Evolutionary conservation across 768 basidiomycete genomes (phyloP).

Genomic region (Dacryopinax spathularia): DNA sequence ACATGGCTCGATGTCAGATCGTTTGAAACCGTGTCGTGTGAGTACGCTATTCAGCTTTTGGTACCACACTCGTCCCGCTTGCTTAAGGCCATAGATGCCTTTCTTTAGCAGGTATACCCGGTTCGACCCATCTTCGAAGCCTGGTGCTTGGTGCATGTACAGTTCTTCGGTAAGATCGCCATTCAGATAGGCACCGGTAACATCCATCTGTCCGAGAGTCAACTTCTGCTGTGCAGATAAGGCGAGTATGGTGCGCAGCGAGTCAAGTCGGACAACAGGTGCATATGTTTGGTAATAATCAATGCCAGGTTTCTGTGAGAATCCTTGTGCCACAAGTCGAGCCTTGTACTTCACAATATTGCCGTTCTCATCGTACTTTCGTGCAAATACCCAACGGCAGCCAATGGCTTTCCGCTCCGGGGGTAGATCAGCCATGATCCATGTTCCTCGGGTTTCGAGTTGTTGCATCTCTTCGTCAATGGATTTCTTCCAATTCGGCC

Average conservation of each 20-base stretch:
- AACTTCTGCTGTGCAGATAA: slow-evolving; percentile 24
- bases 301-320: slow-evolving; percentile 28
- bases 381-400: slow-evolving; percentile 30
- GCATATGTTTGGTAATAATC: slow-evolving; percentile 29
- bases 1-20: not conserved
- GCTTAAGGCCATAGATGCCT: slow-evolving; percentile 21
- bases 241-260: slow-evolving; percentile 26
- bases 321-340: slow-evolving; percentile 32
- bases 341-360: slow-evolving; percentile 28
- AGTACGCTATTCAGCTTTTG: slow-evolving; percentile 4
- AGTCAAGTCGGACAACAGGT: slow-evolving; percentile 17
- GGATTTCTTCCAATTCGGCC: slow-evolving; percentile 16
- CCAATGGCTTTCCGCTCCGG: slow-evolving; percentile 22
- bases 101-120: slow-evolving; percentile 8
- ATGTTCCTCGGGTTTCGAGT: slow-evolving; percentile 16
- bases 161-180: slow-evolving; percentile 25
- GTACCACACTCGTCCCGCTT: slow-evolving; percentile 14
- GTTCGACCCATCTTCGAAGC: slow-evolving; percentile 4
- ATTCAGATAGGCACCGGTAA: slow-evolving; percentile 32
- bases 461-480: slow-evolving; percentile 10
- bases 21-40: slow-evolving; percentile 9
- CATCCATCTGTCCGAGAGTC: slow-evolving; percentile 30
- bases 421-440: slow-evolving; percentile 21
- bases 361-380: slow-evolving; percentile 29
- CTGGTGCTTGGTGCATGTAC: slow-evolving; percentile 26